These are phyloP conservation scores for Neohortaea acidophila DNA, from an alignment of 495 filamentous ascomycete genomes.

Conservation along the genomic window DNA sequence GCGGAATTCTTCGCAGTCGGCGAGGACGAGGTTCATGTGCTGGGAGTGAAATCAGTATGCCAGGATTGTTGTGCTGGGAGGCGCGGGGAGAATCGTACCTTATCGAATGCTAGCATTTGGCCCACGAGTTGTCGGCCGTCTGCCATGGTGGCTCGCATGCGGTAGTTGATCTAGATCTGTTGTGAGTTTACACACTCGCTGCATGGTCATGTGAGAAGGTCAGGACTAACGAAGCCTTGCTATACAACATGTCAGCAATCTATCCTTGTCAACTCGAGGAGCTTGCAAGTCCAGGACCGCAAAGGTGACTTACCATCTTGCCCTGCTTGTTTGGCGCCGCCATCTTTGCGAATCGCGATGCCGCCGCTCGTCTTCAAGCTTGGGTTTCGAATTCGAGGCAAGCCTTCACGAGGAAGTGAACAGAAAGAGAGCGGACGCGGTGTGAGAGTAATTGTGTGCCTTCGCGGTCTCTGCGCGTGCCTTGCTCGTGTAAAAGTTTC, in stretches of 20 bases:
- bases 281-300: conserved; percentile 22
- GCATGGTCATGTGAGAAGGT: too few species aligned
- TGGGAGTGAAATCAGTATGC: conserved; percentile 25
- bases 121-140: conserved; percentile 95
- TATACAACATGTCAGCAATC: conserved; percentile 53
- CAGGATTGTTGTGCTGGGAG: neutral
- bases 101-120: conserved; percentile 94
- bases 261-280: conserved; percentile 43
- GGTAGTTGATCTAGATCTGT: conserved; percentile 92
- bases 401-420: too few species aligned
- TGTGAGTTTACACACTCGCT: too few species aligned
- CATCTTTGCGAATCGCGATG: conserved; percentile 58
- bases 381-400: too few species aligned
- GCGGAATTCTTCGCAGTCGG: conserved; percentile 97
- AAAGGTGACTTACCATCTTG: conserved; percentile 75
- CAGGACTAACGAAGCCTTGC: conserved; percentile 86
- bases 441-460: too few species aligned
- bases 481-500: too few species aligned
- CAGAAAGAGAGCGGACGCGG: too few species aligned
- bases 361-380: too few species aligned
- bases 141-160: conserved; percentile 90
- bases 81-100: conserved; percentile 45
- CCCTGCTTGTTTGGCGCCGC: conserved; percentile 82
- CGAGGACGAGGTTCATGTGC: conserved; percentile 99
- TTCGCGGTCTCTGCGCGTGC: too few species aligned